phyloP scores from a whole-genome alignment of 768 basidiomycete genomes.

The Infundibulicybe gibba region DNA sequence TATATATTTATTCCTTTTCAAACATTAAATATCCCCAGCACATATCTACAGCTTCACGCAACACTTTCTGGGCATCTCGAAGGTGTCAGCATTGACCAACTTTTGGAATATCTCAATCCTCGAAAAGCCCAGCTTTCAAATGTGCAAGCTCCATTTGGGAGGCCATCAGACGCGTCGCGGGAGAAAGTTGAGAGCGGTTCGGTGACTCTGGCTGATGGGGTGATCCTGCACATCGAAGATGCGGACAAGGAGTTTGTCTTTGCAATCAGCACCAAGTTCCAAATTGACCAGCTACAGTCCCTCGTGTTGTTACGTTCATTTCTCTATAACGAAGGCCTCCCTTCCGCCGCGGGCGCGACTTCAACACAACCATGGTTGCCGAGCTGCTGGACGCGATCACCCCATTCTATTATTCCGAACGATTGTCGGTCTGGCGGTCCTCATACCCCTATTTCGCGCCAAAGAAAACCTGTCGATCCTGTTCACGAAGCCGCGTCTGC shows the following conservation, averaged over 20 bases:
- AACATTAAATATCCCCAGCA: constrained; percentile 32
- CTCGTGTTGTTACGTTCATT: constrained; percentile 73
- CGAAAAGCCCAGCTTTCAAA: constrained; percentile 56
- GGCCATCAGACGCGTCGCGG: constrained; percentile 63
- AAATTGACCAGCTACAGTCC: constrained; percentile 80
- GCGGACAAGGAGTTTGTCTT: constrained; percentile 67
- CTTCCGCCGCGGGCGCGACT: constrained; percentile 39
- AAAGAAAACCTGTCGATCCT: constrained; percentile 52
- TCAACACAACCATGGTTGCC: constrained; percentile 42
- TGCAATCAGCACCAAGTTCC: constrained; percentile 68
- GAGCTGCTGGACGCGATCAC: constrained; percentile 70
- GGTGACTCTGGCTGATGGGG: constrained; percentile 66
- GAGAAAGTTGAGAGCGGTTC: constrained; percentile 64
- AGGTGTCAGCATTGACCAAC: constrained; percentile 52
- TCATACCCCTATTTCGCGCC: constrained; percentile 75
- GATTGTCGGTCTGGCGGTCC: constrained; percentile 65
- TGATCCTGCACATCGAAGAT: constrained; percentile 58
- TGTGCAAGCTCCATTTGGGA: constrained; percentile 63
- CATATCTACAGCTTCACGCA: constrained; percentile 61
- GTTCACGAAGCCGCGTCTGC: constrained; percentile 51
- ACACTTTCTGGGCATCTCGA: constrained; percentile 58
- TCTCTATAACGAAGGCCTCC: constrained; percentile 73
- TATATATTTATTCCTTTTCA: background rate
- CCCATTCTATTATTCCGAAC: constrained; percentile 80
- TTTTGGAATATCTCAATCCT: constrained; percentile 53